Conservation (phyloP, 208 protist genomes). For the Trichomonas tenax region DNA sequence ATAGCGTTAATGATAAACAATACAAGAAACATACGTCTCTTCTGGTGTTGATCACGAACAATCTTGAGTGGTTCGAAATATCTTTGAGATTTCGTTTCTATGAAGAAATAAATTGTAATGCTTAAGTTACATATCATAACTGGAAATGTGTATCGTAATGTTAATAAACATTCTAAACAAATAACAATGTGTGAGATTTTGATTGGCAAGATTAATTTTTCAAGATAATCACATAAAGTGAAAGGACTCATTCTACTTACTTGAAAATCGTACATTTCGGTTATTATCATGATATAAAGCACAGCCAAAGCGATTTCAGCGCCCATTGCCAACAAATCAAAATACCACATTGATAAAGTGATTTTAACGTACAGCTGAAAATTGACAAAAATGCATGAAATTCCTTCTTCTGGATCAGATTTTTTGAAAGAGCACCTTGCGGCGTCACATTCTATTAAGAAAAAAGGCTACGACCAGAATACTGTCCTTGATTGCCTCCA, state of each 20-base stretch:
- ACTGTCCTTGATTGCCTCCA: neutral
- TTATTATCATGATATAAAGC: neutral
- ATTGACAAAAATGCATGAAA: neutral
- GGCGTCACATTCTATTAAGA: neutral
- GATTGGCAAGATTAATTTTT: neutral
- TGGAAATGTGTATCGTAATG: neutral
- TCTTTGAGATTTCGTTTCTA: too few species aligned
- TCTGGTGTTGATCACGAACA: too few species aligned
- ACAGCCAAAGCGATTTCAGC: too few species aligned
- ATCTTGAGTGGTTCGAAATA: too few species aligned
- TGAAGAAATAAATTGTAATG: too few species aligned
- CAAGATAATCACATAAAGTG: neutral
- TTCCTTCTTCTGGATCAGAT: neutral
- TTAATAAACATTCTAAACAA: neutral
- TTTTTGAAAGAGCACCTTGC: neutral
- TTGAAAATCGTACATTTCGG: neutral
- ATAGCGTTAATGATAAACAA: too few species aligned
- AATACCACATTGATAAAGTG: neutral
- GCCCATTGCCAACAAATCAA: neutral
- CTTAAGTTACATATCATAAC: too few species aligned
- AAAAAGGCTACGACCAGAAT: neutral
- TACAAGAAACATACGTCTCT: too few species aligned
- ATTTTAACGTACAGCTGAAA: neutral
- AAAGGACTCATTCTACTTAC: neutral
- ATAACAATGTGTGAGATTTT: neutral